Base-by-base conservation (phyloP, 1,139 yeast species). In the Lodderomyces elongisporus region DNA sequence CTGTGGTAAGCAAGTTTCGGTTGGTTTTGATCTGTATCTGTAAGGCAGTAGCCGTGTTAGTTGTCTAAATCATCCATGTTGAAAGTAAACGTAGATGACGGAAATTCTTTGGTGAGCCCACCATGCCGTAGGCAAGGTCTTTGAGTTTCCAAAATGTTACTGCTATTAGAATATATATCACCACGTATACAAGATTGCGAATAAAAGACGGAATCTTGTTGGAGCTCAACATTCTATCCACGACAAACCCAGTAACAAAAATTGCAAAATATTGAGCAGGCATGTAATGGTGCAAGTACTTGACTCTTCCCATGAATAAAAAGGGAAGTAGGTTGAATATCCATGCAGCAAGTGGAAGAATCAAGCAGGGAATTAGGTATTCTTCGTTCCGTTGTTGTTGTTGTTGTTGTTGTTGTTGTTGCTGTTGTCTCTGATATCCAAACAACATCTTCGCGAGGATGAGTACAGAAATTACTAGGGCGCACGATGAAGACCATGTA, bases 201-300 rank as follows among this genome's bases (percentile, higher is more conserved):
- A 17, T 39, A 10, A 17, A 36, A 41, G 25, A 47, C 10, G 40
- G 44, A 10, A 55, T 35, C 4, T 24, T n/a, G 15, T 22, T 31
- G 17, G 23, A 15, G 7, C 12, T 9, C 10, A 18, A 13, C 4
- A 31, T 15, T 8, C 44, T 43, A 38, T 68, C 72, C 41, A 65
- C 42, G 10, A 65, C 40, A 36, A 52, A 68, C 0, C 67, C 73
- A 24, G 51, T 40, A 22, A 85, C 78, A 44, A 91, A 64, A 69
- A 91, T 78, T 35, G 97, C 97, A 64, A 93, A 91, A 65, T 88
- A 91, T 44, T 88, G 73, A 0, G 98, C 96, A 20, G 99, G 99
- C 48, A 88, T 73, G 59, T 91, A 91, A 62, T 91, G 99, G 58
- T 91, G 99, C 31, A 91, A 89, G 54, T 91, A 91, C 4, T 96